Conservation (phyloP, 1,139 yeast species). For the Protomyces lactucae-debilis region DNA sequence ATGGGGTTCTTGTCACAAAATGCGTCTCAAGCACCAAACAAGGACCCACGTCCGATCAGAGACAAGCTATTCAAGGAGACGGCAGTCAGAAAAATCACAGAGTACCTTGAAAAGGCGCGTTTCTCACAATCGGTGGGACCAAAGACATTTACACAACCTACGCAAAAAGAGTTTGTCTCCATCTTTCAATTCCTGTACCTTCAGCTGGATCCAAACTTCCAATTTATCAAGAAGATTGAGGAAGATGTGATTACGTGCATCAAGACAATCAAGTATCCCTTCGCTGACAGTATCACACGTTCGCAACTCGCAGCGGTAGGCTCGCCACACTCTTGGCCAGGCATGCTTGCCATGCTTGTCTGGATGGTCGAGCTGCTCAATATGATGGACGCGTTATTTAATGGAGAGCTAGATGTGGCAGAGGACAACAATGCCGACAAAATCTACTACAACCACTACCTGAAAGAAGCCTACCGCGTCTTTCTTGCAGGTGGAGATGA, state of each 20-base stretch:
- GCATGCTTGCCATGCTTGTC: conserved; percentile 59
- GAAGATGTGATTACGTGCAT: conserved; percentile 67
- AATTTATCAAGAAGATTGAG: conserved; percentile 64
- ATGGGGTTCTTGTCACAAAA: conserved; percentile 23
- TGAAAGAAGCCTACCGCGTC: conserved; percentile 61
- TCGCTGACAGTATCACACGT: conserved; percentile 51
- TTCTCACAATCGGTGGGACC: conserved; percentile 64
- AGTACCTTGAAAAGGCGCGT: conserved; percentile 53
- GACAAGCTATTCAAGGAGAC: conserved; percentile 59
- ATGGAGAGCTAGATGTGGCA: conserved; percentile 15
- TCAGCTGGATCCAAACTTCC: conserved; percentile 73
- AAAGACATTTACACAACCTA: conserved; percentile 67
- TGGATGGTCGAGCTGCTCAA: conserved; percentile 35
- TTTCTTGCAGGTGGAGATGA: conserved; percentile 64
- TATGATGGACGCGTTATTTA: conserved; percentile 21
- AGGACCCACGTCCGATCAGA: conserved; percentile 72
- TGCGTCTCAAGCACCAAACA: conserved; percentile 28
- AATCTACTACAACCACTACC: conserved; percentile 46
- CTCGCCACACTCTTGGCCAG: conserved; percentile 81
- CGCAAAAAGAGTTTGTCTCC: conserved; percentile 76
- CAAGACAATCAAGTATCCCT: conserved; percentile 69
- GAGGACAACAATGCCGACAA: conserved; percentile 26
- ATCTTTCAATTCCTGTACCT: conserved; percentile 77
- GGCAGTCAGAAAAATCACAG: conserved; percentile 48
- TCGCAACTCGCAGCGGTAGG: conserved; percentile 83